phyloP scores from a whole-genome alignment of 306 rosid genomes.

The Dicorynia guianensis region DNA sequence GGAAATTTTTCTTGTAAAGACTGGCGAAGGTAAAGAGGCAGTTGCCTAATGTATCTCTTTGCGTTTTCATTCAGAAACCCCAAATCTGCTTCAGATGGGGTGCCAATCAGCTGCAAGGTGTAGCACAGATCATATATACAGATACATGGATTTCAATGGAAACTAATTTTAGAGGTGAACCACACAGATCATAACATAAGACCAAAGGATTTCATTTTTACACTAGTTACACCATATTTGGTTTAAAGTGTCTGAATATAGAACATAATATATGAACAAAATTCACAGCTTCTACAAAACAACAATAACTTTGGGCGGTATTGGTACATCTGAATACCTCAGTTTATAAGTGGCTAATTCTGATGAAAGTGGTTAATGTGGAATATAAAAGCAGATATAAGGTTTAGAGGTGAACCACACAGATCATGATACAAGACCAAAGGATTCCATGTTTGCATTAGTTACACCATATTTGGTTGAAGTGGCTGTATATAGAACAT shows the following conservation, averaged over 20 bases:
- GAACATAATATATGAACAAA: slow-evolving; percentile 15
- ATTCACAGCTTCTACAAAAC: background rate
- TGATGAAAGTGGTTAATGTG: no score
- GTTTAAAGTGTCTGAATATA: slow-evolving; percentile 8
- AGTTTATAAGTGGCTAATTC: no score
- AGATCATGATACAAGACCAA: no score
- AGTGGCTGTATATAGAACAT: no score
- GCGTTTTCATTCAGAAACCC: slow-evolving; percentile 96
- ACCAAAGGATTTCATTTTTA: slow-evolving; percentile 8
- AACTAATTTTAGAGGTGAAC: slow-evolving; percentile 12
- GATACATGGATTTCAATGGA: slow-evolving; percentile 28
- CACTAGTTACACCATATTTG: background rate
- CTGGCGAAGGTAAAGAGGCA: slow-evolving; percentile 74
- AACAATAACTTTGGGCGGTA: no score
- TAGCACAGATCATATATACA: slow-evolving; percentile 22
- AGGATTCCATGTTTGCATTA: no score
- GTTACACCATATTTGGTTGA: no score
- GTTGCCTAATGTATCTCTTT: slow-evolving; percentile 89
- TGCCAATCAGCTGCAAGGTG: slow-evolving; percentile 89
- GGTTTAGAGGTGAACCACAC: slow-evolving; percentile 1
- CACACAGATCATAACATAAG: slow-evolving; percentile 2
- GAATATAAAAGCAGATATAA: background rate
- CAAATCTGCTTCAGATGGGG: slow-evolving; percentile 93
- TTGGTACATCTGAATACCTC: no score
- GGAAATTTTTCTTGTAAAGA: slow-evolving; percentile 94